These are phyloP conservation scores for Jaltomata sinuosa DNA, from an alignment of 257 asterid genomes.

Conservation along the genomic window DNA sequence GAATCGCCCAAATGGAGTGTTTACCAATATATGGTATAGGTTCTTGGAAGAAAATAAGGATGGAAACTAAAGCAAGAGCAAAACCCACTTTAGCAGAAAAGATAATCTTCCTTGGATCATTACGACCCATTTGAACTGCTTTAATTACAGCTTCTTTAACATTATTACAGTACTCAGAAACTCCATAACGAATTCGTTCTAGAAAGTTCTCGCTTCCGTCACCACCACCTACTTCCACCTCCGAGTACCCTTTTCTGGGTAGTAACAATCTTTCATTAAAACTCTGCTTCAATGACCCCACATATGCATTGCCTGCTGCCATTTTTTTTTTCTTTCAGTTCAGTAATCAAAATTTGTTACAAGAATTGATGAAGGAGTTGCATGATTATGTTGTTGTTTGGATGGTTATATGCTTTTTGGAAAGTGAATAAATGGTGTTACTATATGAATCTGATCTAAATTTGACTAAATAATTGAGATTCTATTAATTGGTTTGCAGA, in stretches of 20 bases:
- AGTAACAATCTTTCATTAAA: slow-evolving; percentile 45
- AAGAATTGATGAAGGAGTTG: background rate
- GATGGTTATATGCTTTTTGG: background rate
- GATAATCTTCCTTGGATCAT: slow-evolving; percentile 37
- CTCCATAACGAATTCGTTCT: slow-evolving; percentile 15
- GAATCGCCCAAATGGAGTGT: slow-evolving; percentile 36
- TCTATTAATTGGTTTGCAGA: too few species aligned
- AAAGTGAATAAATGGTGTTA: background rate
- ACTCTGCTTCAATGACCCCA: slow-evolving; percentile 64
- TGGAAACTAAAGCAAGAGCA: slow-evolving; percentile 32
- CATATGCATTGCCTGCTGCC: slow-evolving; percentile 27
- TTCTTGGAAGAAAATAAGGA: slow-evolving; percentile 41
- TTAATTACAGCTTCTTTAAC: slow-evolving; percentile 1
- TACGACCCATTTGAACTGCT: slow-evolving; percentile 31
- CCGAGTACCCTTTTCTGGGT: slow-evolving; percentile 36
- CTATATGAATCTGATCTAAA: background rate
- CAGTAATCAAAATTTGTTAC: background rate
- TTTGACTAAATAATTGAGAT: too few species aligned
- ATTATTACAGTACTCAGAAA: background rate
- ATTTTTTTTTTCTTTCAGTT: slow-evolving; percentile 5
- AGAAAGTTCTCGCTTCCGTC: slow-evolving; percentile 23
- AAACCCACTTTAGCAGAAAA: slow-evolving; percentile 41
- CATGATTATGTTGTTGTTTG: background rate
- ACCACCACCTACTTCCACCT: slow-evolving; percentile 23
- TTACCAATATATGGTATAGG: slow-evolving; percentile 30